These are phyloP conservation scores for Lindgomyces ingoldianus DNA, from an alignment of 495 filamentous ascomycete species.

Conservation along the genomic window DNA sequence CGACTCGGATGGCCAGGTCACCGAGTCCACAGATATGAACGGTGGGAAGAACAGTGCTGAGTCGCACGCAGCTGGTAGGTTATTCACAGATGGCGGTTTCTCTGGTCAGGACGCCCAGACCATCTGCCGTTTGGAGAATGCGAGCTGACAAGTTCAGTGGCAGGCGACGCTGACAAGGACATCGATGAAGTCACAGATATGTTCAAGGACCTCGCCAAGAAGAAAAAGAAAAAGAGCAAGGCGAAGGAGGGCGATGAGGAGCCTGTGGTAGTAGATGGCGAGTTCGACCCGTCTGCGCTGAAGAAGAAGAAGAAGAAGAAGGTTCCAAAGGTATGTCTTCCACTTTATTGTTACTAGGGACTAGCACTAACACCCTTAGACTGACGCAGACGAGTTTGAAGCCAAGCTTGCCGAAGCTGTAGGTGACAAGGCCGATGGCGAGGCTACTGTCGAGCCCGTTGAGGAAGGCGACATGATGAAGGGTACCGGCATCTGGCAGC, in stretches of 20 bases:
- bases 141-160: background rate
- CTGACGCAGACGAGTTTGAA: constrained; percentile 73
- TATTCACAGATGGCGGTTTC: constrained; percentile 18
- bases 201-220: constrained; percentile 86
- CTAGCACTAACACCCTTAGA: too few species aligned
- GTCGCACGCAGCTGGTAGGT: constrained; percentile 66
- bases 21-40: constrained; percentile 57
- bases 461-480: constrained; percentile 77
- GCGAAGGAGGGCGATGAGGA: constrained; percentile 62
- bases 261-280: constrained; percentile 61
- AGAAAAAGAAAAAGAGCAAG: constrained; percentile 77
- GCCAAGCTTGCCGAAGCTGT: constrained; percentile 76
- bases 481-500: constrained; percentile 92
- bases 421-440: constrained; percentile 54
- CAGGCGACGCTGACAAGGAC: constrained; percentile 56
- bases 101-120: constrained; percentile 5
- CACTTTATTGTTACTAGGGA: too few species aligned
- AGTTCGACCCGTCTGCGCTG: constrained; percentile 72
- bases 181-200: constrained; percentile 72
- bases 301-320: constrained; percentile 97
- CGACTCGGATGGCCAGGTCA: constrained; percentile 79
- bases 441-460: constrained; percentile 50
- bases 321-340: constrained; percentile 9
- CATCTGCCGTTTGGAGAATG: background rate
- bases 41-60: constrained; percentile 66